Percentiles rank a stretch among this genome's conserved stretches.
Conservation (phyloP, 495 filamentous ascomycete species). For the Aspergillus nidulans region DNA sequence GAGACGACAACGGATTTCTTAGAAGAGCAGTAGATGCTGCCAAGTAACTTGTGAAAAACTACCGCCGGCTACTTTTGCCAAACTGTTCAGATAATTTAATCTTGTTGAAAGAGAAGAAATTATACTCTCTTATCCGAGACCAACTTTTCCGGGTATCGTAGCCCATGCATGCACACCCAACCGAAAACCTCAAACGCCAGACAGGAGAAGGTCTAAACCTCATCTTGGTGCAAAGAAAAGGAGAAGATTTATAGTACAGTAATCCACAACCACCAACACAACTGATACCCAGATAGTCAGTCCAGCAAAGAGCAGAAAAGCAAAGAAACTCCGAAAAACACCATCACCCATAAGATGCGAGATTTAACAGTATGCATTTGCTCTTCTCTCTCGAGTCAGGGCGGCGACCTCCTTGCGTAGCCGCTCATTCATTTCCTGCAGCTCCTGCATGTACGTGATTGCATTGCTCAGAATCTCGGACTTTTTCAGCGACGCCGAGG, state of each 20-base stretch:
- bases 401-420: conserved; percentile 36
- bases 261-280: background rate
- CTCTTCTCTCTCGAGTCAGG: conserved; percentile 24
- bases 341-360: background rate
- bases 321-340: background rate
- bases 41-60: too few relatives aligned
- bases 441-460: conserved; percentile 63
- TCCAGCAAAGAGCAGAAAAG: background rate
- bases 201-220: background rate
- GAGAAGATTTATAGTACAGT: background rate
- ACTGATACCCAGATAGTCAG: background rate
- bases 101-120: too few relatives aligned
- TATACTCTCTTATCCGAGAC: too few relatives aligned
- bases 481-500: conserved; percentile 39
- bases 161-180: too few relatives aligned
- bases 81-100: too few relatives aligned
- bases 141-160: too few relatives aligned
- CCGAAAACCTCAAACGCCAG: background rate
- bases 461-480: conserved; percentile 61
- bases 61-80: too few relatives aligned
- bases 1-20: too few relatives aligned
- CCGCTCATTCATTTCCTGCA: conserved; percentile 40
- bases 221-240: background rate
- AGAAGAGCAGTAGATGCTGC: too few relatives aligned
- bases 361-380: background rate